These are phyloP conservation scores for Rhizoctonia solani DNA, from an alignment of 1,284 basidiomycete genomes.

Conservation along the genomic window DNA sequence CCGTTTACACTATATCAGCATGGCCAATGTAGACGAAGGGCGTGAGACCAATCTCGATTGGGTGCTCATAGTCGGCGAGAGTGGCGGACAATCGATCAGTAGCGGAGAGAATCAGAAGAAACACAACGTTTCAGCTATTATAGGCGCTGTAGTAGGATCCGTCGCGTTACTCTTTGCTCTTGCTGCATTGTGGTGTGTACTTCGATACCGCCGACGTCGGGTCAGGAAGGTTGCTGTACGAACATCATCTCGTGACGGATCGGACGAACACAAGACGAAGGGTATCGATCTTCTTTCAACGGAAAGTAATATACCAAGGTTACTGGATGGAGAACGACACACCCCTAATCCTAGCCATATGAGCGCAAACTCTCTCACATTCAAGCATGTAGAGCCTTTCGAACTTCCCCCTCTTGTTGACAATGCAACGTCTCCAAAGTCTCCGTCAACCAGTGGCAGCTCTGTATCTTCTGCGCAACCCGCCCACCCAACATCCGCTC, in stretches of 20 bases:
- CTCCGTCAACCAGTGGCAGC: not conserved
- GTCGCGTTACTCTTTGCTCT: conserved; percentile 8
- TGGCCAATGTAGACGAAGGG: conserved; percentile 17
- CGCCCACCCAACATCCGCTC: too few relatives aligned
- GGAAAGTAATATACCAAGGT: not conserved
- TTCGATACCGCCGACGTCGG: not conserved
- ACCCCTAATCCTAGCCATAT: conserved; percentile 13
- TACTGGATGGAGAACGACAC: conserved; percentile 2
- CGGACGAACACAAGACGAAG: not conserved
- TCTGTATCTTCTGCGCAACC: too few relatives aligned
- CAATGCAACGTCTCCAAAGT: not conserved
- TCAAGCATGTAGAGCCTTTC: conserved; percentile 14
- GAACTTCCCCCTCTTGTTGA: conserved; percentile 18
- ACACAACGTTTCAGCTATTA: conserved; percentile 1
- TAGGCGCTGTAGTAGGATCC: conserved; percentile 9
- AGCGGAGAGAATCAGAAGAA: not conserved
- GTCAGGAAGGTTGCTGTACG: not conserved
- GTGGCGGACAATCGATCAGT: not conserved
- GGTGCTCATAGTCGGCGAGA: conserved; percentile 7
- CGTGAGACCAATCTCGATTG: conserved; percentile 26
- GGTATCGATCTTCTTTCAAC: conserved; percentile 6
- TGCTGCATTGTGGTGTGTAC: not conserved
- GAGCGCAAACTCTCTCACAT: conserved; percentile 2
- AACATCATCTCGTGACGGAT: not conserved
- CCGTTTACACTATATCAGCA: conserved; percentile 14